Evolutionary conservation across 202 grass and related monocot genomes (phyloP).

Genomic region (Schoenoplectus triqueter): DNA sequence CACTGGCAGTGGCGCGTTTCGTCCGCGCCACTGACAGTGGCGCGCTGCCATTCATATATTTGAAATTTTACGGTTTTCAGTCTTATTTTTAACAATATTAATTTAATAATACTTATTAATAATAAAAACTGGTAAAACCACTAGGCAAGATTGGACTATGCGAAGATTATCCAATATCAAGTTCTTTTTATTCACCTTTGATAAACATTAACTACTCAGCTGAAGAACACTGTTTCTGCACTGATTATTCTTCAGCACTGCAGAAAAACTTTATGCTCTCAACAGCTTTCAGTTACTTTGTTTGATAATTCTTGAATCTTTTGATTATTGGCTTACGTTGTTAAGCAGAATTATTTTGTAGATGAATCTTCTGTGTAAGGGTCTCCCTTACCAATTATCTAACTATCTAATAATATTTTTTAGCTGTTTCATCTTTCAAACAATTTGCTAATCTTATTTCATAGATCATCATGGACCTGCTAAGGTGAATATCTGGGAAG

Average conservation of each 20-base stretch:
- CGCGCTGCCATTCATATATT: too few species aligned
- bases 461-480: constrained; percentile 63
- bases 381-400: not conserved
- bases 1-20: too few species aligned
- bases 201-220: not conserved
- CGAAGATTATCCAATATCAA: not conserved
- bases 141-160: not conserved
- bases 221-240: not conserved
- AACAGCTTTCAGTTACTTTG: not conserved
- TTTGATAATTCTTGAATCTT: not conserved
- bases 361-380: not conserved
- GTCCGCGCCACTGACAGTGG: too few species aligned
- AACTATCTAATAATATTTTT: not conserved
- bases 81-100: too few species aligned
- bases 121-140: too few species aligned
- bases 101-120: too few species aligned
- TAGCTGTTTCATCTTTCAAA: not conserved
- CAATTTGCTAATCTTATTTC: constrained; percentile 30
- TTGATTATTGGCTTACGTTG: not conserved
- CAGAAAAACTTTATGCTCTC: not conserved
- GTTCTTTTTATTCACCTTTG: not conserved
- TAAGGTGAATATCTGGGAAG: constrained; percentile 73
- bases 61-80: too few species aligned
- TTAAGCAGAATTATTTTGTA: not conserved
- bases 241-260: not conserved